Evolutionary conservation across 2,329 filamentous ascomycete genomes (phyloP), one percentile per base, ranked within the genome.

Genomic region (Aspergillus jensenii): DNA sequence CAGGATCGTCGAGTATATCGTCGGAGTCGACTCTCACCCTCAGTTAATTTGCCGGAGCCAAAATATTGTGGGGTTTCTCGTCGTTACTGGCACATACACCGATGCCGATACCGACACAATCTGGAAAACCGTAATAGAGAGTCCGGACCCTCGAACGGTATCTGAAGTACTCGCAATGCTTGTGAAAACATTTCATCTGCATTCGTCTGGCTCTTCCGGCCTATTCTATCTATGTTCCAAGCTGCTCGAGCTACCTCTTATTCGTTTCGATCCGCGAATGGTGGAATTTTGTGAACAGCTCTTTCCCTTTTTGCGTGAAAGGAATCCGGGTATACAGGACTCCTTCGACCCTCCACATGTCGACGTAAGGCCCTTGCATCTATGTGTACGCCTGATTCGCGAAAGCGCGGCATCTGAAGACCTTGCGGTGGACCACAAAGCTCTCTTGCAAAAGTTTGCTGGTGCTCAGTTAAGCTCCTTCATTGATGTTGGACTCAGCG

Each of bases 11-110:
- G 86, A 92, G 59, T 98, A 97, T 73, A 87, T 99, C 46, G 84
- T 97, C 52, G 91, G 93, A 2, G 87, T 93, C 14, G 92, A 92
- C 56, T 97, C 93, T 33, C 95, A 98, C 68, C 91, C 93, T 1
- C 92, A 96, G 69, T 86, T 98, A 53, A 95, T 96, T 19, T 82
- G 84, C 37, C 87, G 92, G 64, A 90, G 90, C 67, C 82, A 84
- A 41, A 96, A 96, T 62, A 90, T 98, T 53, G 81, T 97, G 48
- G 90, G 90, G 1, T 98, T 98, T 68, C 80, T 98, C 52, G 84
- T 91, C 21, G 89, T 95, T 14, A 95, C 90, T 0, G 82, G 82
- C 54, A 88, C 86, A 14, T 96, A 93, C 73, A 85, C 83, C 0
- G 74, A 86, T 35, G 76, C 82, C 19, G 89, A 96, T 68, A 90